Evolutionary conservation across 2,329 filamentous ascomycete species (phyloP).

Genomic region (Tetracladium maxilliforme): DNA sequence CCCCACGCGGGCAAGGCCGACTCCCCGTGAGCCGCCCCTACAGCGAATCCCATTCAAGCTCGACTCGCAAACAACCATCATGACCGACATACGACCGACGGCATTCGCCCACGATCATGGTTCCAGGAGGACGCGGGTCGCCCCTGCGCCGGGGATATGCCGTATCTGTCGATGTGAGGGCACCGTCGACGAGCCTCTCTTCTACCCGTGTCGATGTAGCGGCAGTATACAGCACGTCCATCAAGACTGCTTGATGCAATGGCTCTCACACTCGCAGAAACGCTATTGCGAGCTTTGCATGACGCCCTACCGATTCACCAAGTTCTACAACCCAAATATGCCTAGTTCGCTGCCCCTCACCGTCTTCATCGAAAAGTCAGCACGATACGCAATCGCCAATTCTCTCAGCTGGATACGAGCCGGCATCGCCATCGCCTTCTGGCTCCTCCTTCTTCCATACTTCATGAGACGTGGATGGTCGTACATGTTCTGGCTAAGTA

Average conservation of each 20-base stretch:
- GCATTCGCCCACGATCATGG: background rate
- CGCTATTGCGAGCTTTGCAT: slow-evolving; percentile 99
- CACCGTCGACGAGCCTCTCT: slow-evolving; percentile 69
- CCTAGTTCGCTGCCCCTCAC: slow-evolving; percentile 66
- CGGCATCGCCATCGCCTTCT: slow-evolving; percentile 67
- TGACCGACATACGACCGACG: no score
- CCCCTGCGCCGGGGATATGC: slow-evolving; percentile 64
- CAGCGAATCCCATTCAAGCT: slow-evolving; percentile 10
- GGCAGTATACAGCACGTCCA: slow-evolving; percentile 98
- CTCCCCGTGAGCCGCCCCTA: no score
- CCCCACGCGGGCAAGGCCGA: no score
- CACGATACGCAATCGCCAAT: slow-evolving; percentile 57
- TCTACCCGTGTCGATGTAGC: slow-evolving; percentile 97
- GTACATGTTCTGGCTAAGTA: slow-evolving; percentile 85
- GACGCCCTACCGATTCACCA: slow-evolving; percentile 94
- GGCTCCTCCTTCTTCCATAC: slow-evolving; percentile 80
- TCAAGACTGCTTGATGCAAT: slow-evolving; percentile 96
- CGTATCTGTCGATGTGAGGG: slow-evolving; percentile 91
- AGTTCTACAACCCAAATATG: slow-evolving; percentile 92
- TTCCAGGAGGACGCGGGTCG: no score
- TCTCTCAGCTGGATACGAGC: slow-evolving; percentile 67
- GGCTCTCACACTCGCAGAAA: slow-evolving; percentile 97
- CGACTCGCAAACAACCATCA: no score
- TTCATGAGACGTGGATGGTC: slow-evolving; percentile 87
- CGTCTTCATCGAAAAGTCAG: slow-evolving; percentile 68